Conservation (phyloP, 306 rosid genomes). For the Sechiopsis laciniata region DNA sequence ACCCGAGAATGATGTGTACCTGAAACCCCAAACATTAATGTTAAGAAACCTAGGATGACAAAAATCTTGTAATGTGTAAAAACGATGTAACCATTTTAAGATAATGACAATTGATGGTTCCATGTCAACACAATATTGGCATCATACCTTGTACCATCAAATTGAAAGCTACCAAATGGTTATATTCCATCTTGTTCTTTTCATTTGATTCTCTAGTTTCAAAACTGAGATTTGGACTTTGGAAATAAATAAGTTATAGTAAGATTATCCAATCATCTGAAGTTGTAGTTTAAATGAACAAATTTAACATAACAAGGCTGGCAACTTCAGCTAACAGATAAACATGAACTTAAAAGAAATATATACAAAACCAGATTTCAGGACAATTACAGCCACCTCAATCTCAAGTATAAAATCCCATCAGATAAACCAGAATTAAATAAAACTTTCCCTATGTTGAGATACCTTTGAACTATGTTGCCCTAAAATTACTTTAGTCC, state of each 20-base stretch:
- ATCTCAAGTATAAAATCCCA: neutral
- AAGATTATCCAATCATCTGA: too few species aligned
- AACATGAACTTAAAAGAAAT: too few species aligned
- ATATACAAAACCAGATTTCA: too few species aligned
- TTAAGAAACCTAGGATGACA: neutral
- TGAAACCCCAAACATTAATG: conserved; percentile 23
- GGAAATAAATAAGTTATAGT: neutral
- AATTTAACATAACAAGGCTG: too few species aligned
- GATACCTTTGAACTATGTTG: too few species aligned
- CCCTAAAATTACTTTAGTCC: too few species aligned
- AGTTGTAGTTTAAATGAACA: too few species aligned
- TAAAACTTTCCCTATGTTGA: neutral
- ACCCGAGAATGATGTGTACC: conserved; percentile 79
- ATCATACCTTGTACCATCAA: neutral
- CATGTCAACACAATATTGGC: too few species aligned
- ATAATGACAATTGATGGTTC: neutral
- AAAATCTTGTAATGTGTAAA: neutral
- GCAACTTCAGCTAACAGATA: too few species aligned
- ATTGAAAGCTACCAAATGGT: neutral
- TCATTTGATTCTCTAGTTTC: neutral
- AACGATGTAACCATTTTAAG: neutral
- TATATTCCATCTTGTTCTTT: neutral
- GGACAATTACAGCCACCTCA: neutral
- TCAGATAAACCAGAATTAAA: neutral
- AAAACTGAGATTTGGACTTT: neutral